Base-by-base conservation (phyloP, 176 grass and related monocot genomes). In the Zoysia japonica region DNA sequence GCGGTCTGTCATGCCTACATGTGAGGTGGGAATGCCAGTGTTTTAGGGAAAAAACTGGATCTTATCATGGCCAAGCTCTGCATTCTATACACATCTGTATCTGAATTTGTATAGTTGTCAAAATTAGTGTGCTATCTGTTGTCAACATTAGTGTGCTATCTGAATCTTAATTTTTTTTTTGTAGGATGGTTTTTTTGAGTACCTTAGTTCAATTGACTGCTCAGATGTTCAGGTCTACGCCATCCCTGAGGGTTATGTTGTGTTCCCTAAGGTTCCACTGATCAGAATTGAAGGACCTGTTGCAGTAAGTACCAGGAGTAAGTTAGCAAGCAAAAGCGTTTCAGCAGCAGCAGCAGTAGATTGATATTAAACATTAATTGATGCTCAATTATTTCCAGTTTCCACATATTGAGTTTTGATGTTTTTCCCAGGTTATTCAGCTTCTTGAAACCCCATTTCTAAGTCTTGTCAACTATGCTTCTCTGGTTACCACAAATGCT, bases 401-500 rank as follows among this genome's bases (percentile, higher is more conserved):
- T 19, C 7, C 39, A 77, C 41, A 51, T 1, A 44, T 38, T 68
- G 71, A 52, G 13, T 86, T 68, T 82, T 12, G 2, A 61, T 17
- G 69, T 51, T 71, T 20, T 70, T 69, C 17, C 38, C 76, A 98
- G 95, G 89, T 94, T 52, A 70, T 98, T 55, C 95, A 98, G 63
- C 87, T 98, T 66, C 92, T 98, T 74, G 95, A 94, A 81, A 98
- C 95, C 81, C 92, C 95, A 76, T 98, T 98, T 80, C 38, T 98
- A 73, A 89, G 78, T 84, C 90, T 98, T 36, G 89, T 98, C 47
- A 98, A 98, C 70, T 98, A 98, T 85, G 92, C 95, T 38, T 98
- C 95, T 17, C 85, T 98, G 78, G 95, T 98, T 78, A 92, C 92
- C 20, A 98, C 95, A 83, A 98, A 98, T 85, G 95, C 95, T 57